Base-by-base conservation (phyloP, 257 asterid genomes). In the Cordia subcordata region DNA sequence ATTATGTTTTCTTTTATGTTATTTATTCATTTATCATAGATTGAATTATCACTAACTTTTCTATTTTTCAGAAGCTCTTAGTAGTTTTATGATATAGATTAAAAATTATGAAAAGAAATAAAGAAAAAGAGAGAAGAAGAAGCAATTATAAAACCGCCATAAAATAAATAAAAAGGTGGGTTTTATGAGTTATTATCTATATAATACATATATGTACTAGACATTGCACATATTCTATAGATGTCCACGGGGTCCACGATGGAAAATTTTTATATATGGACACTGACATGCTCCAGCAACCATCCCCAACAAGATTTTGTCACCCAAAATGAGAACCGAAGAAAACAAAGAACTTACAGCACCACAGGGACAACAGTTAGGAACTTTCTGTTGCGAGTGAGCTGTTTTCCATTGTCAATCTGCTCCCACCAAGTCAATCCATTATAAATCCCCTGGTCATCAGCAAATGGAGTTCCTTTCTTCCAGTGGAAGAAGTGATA, bases 341-440 rank as follows among this genome's bases (percentile, higher is more conserved):
- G 15, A 42, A 42, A 27, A 42, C 4, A 21, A 54, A 51, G 57
- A 62, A 74, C 96, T 85, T 83, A 88, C 96, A 88, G 87, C 58
- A 88, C 95, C 35, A 88, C 87, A 46, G 96, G 96, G 32, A 88
- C 96, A 64, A 88, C 93, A 19, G 95, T 88, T 49, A 88, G 82
- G 72, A 88, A 88, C 78, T 88, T 88, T 69, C 96, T 81, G 64
- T 88, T 88, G 64, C 95, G 95, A 46, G 96, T 88, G 77, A 85
- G 95, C 82, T 88, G 96, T 73, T 83, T 79, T 65, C 96, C 96
- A 66, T 79, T 75, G 79, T 88, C 96, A 19, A 88, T 81, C 78
- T 88, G 96, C 75, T 88, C 96, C 96, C 96, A 88, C 96, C 96
- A 88, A 46, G 96, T 88, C 79, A 88, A 74, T 16, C 83, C 59